A percentile compares a stretch with the other conserved stretches of the same genome.
phyloP scores from a whole-genome alignment of 176 grass and related monocot species.

The Secale cereale region DNA sequence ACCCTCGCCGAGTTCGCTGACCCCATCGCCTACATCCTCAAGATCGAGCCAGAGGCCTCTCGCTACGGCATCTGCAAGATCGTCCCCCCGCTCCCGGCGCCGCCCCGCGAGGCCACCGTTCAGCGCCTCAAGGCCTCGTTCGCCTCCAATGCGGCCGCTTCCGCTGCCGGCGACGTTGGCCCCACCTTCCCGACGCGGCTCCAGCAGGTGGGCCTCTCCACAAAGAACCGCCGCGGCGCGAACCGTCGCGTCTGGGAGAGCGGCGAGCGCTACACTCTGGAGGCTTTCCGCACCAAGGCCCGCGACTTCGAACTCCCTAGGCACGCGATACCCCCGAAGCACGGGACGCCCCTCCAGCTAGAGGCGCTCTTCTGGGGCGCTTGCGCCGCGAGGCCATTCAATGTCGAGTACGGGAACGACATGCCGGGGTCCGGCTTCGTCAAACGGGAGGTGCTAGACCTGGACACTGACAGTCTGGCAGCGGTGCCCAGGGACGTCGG shows the following conservation, averaged over 20 bases:
- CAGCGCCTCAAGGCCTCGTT: slow-evolving; percentile 72
- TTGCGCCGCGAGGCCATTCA: slow-evolving; percentile 79
- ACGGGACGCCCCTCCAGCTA: slow-evolving; percentile 49
- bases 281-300: slow-evolving; percentile 81
- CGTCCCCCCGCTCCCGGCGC: slow-evolving; percentile 69
- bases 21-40: slow-evolving; percentile 95
- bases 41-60: slow-evolving; percentile 88
- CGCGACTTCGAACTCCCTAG: slow-evolving; percentile 64
- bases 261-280: slow-evolving; percentile 83
- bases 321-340: slow-evolving; percentile 37
- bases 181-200: slow-evolving; percentile 87
- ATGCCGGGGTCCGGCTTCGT: slow-evolving; percentile 91
- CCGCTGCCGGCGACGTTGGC: slow-evolving; percentile 11
- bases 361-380: slow-evolving; percentile 96
- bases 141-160: slow-evolving; percentile 41
- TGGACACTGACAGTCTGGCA: slow-evolving; percentile 24
- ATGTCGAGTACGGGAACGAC: slow-evolving; percentile 96
- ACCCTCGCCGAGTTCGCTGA: slow-evolving; percentile 73
- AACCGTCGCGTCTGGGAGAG: slow-evolving; percentile 90
- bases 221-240: slow-evolving; percentile 73
- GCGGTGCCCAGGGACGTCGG: slow-evolving; percentile 59
- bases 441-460: slow-evolving; percentile 17
- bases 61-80: slow-evolving; percentile 99
- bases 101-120: slow-evolving; percentile 56
- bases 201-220: slow-evolving; percentile 93